These are phyloP conservation scores for Monilinia laxa DNA, from an alignment of 2,329 filamentous ascomycete genomes.

Conservation along the genomic window DNA sequence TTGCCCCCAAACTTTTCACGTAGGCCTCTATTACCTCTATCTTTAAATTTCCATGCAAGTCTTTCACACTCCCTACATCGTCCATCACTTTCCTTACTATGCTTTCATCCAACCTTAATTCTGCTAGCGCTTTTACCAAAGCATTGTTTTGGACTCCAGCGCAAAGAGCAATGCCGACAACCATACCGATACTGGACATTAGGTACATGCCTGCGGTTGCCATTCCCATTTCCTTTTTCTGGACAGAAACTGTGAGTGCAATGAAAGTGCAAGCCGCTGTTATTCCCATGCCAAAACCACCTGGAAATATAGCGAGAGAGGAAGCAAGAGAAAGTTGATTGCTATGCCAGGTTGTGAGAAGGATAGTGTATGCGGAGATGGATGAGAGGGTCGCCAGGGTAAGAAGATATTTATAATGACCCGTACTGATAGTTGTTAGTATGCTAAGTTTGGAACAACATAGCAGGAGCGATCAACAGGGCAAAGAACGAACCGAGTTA, in stretches of 20 bases:
- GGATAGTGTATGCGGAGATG: conserved; percentile 51
- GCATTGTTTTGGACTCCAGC: conserved; percentile 21
- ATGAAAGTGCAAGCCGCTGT: conserved; percentile 50
- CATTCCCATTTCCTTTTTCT: conserved; percentile 49
- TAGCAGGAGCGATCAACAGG: not conserved
- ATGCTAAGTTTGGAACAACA: not conserved
- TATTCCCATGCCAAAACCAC: conserved; percentile 53
- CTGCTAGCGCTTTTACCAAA: not conserved
- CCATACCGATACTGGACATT: conserved; percentile 32
- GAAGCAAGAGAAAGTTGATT: conserved; percentile 52
- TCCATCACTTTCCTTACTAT: conserved; percentile 29
- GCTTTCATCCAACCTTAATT: conserved; percentile 22
- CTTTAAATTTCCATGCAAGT: conserved; percentile 25
- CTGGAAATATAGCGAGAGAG: conserved; percentile 59
- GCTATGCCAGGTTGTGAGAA: conserved; percentile 60
- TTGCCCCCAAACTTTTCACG: conserved; percentile 33
- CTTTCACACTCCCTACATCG: conserved; percentile 29
- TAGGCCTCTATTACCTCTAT: conserved; percentile 31
- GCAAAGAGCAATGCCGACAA: conserved; percentile 30
- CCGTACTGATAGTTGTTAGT: conserved; percentile 44
- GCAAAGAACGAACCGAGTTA: conserved; percentile 36
- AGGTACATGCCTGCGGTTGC: conserved; percentile 51
- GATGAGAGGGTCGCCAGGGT: conserved; percentile 52
- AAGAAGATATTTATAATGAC: conserved; percentile 57
- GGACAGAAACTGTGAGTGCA: conserved; percentile 48